phyloP scores from a whole-genome alignment of 345 rosid species.

The Populus euphratica region DNA sequence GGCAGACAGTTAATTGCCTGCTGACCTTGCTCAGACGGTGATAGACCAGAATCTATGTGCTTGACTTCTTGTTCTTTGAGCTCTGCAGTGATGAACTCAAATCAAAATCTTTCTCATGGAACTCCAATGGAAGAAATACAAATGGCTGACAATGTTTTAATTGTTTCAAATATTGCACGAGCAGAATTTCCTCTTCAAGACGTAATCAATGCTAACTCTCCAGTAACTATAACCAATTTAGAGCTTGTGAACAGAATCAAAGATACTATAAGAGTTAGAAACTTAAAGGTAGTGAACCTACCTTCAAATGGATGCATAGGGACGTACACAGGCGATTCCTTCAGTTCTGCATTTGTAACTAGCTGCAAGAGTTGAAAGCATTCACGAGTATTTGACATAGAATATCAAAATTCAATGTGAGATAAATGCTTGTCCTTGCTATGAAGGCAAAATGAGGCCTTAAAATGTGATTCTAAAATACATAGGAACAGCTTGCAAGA shows the following conservation, averaged over 20 bases:
- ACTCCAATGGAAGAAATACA: background rate
- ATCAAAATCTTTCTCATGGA: background rate
- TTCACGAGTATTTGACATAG: background rate
- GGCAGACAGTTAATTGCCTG: slow-evolving; percentile 45
- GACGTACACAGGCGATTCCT: slow-evolving; percentile 47
- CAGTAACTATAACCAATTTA: background rate
- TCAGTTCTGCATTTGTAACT: slow-evolving; percentile 45
- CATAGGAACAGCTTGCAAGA: background rate
- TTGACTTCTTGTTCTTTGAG: slow-evolving; percentile 41
- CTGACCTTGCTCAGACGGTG: slow-evolving; percentile 42
- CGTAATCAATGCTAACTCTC: background rate
- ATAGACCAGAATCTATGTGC: slow-evolving; percentile 28
- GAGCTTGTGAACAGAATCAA: background rate
- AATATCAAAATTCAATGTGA: background rate
- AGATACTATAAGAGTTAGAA: background rate
- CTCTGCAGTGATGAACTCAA: slow-evolving; percentile 25
- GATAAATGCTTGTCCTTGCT: background rate
- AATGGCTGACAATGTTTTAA: background rate
- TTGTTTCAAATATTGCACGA: background rate
- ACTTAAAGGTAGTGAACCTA: background rate
- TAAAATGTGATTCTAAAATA: background rate
- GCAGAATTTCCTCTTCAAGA: background rate
- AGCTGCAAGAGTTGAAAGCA: slow-evolving; percentile 36
- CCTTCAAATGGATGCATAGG: slow-evolving; percentile 59
- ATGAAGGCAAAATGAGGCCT: background rate